Conservation (phyloP, 805 yeast genomes). For the Pichia manshurica region DNA sequence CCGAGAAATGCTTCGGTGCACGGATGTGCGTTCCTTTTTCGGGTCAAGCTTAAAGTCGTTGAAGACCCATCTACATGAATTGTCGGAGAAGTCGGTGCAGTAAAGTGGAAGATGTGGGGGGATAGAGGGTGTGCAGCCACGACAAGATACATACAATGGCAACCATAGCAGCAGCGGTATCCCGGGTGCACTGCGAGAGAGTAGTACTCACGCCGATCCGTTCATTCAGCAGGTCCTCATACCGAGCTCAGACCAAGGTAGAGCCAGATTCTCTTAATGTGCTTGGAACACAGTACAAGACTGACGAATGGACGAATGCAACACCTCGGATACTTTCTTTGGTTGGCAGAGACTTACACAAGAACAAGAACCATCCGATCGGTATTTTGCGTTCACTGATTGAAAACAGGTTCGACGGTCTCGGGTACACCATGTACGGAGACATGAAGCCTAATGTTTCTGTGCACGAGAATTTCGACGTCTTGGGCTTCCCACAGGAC, state of each 20-base stretch:
- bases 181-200: neutral
- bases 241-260: neutral
- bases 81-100: too few species aligned
- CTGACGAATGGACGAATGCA: conserved; percentile 82
- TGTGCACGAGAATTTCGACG: conserved; percentile 81
- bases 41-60: too few species aligned
- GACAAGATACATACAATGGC: neutral
- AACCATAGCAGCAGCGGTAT: neutral
- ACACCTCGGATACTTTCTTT: conserved; percentile 66
- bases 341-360: conserved; percentile 69
- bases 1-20: too few species aligned
- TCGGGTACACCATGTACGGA: conserved; percentile 75
- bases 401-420: conserved; percentile 55
- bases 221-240: neutral
- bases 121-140: too few species aligned
- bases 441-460: conserved; percentile 81
- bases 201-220: neutral
- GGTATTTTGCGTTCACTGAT: conserved; percentile 76
- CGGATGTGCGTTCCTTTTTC: too few species aligned
- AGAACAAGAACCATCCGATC: conserved; percentile 75
- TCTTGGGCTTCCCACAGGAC: conserved; percentile 81
- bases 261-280: conserved; percentile 27
- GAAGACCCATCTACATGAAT: too few species aligned
- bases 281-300: conserved; percentile 45
- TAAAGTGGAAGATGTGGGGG: too few species aligned